Evolutionary conservation across 306 rosid genomes (phyloP).

Genomic region (Vigna unguiculata): DNA sequence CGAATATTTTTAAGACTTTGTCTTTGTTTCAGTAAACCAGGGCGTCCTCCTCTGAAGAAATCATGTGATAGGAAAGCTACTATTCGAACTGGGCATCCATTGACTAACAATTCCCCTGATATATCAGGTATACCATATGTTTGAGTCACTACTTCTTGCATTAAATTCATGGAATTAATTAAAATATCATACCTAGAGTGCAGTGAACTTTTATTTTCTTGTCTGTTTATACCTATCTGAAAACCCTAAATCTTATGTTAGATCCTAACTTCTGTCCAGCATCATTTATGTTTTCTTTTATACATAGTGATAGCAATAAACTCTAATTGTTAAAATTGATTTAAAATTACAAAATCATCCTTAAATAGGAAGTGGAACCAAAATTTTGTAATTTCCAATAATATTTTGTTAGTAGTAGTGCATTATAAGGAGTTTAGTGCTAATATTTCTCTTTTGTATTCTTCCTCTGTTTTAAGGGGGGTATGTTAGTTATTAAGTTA

Average conservation of each 20-base stretch:
- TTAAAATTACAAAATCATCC: background rate
- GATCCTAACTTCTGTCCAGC: conserved; percentile 16
- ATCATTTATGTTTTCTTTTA: conserved; percentile 12
- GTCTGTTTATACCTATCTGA: conserved; percentile 27
- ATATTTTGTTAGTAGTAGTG: background rate
- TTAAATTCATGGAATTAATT: conserved; percentile 21
- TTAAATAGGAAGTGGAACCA: background rate
- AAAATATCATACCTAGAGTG: conserved; percentile 24
- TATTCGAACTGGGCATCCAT: conserved; percentile 60
- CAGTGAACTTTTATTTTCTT: background rate
- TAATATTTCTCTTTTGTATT: conserved; percentile 4
- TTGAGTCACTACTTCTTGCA: conserved; percentile 26
- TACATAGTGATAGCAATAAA: background rate
- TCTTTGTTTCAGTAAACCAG: conserved; percentile 71
- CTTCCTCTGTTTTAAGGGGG: conserved; percentile 20
- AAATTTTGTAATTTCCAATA: background rate
- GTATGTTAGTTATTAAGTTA: conserved; percentile 7
- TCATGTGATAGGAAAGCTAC: conserved; percentile 68
- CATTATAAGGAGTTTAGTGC: background rate
- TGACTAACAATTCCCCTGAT: conserved; percentile 59
- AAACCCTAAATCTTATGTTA: conserved; percentile 23
- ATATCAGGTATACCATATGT: conserved; percentile 59
- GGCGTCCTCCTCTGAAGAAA: conserved; percentile 83
- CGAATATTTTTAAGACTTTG: background rate
- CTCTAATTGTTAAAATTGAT: background rate